Conservation (phyloP, 2,329 filamentous ascomycete genomes). For the Pyrenophora graminea region DNA sequence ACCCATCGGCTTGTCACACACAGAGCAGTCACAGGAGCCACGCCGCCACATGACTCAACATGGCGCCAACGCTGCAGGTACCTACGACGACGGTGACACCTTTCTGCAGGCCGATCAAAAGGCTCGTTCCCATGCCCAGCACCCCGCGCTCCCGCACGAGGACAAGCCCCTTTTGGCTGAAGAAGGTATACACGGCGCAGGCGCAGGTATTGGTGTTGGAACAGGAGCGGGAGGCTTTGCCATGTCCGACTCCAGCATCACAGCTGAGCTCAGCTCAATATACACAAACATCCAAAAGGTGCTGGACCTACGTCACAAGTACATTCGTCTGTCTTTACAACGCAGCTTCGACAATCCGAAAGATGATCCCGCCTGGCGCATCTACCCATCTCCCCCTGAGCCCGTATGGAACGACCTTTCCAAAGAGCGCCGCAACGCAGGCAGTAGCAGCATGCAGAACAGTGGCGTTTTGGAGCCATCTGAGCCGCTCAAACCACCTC, state of each 20-base stretch:
- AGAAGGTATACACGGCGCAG: slow-evolving; percentile 62
- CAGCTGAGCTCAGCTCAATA: slow-evolving; percentile 80
- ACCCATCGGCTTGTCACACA: slow-evolving; percentile 36
- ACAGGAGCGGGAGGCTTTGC: slow-evolving; percentile 67
- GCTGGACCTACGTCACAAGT: slow-evolving; percentile 85
- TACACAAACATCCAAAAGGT: slow-evolving; percentile 90
- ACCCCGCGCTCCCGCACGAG: slow-evolving; percentile 60
- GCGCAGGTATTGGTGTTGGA: slow-evolving; percentile 64
- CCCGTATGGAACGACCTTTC: slow-evolving; percentile 77
- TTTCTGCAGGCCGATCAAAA: slow-evolving; percentile 54
- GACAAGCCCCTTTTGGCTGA: slow-evolving; percentile 58
- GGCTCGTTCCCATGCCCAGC: slow-evolving; percentile 55
- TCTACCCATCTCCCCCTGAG: slow-evolving; percentile 90
- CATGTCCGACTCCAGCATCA: slow-evolving; percentile 76
- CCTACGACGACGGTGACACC: slow-evolving; percentile 28
- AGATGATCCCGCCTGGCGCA: slow-evolving; percentile 78
- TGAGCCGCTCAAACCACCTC: slow-evolving; percentile 54
- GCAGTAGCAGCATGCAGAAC: slow-evolving; percentile 47
- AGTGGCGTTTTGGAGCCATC: slow-evolving; percentile 40
- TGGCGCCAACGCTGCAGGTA: slow-evolving; percentile 16
- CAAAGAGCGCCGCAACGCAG: slow-evolving; percentile 50
- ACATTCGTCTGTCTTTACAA: slow-evolving; percentile 84
- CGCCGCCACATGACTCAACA: slow-evolving; percentile 25
- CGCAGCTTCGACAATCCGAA: slow-evolving; percentile 83
- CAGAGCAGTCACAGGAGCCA: slow-evolving; percentile 36